Percentiles rank a stretch among this genome's conserved stretches.
These are phyloP conservation scores for Arthrobotrys iridis DNA, from an alignment of 2,329 filamentous ascomycete species.

Conservation along the genomic window DNA sequence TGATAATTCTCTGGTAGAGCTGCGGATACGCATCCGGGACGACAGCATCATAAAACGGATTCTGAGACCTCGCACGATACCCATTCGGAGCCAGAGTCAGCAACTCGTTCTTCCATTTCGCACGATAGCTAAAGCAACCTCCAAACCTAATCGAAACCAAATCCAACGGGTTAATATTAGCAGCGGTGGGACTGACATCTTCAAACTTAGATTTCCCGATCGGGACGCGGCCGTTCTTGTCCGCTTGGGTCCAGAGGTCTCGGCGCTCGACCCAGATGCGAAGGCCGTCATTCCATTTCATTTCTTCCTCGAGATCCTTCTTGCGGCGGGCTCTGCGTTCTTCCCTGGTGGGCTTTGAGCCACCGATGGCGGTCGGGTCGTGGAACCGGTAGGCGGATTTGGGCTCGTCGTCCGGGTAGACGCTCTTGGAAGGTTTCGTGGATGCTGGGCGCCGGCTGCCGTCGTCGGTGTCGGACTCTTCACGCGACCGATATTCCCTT, in stretches of 20 bases:
- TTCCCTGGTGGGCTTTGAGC: constrained; percentile 23
- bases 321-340: constrained; percentile 38
- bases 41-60: constrained; percentile 55
- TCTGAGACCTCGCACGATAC: constrained; percentile 46
- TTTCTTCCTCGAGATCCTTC: constrained; percentile 55
- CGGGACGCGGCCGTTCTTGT: constrained; percentile 56
- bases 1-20: constrained; percentile 56
- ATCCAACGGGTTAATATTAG: constrained; percentile 13
- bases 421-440: constrained; percentile 38
- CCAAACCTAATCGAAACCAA: constrained; percentile 4
- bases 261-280: constrained; percentile 56
- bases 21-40: constrained; percentile 56
- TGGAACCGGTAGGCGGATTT: constrained; percentile 52
- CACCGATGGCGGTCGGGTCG: constrained; percentile 38
- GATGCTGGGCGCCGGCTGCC: constrained; percentile 41
- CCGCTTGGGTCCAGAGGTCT: constrained; percentile 57
- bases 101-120: constrained; percentile 43
- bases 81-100: constrained; percentile 30
- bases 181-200: constrained; percentile 53
- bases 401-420: constrained; percentile 51
- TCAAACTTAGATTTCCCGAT: constrained; percentile 57
- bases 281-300: constrained; percentile 57
- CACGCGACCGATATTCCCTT: constrained; percentile 54
- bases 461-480: constrained; percentile 55
- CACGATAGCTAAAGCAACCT: constrained; percentile 16